Percentiles rank a stretch among this genome's conserved stretches.
Conservation (phyloP, 371 early-diverging fungal species). For the Fennellomyces sp. region DNA sequence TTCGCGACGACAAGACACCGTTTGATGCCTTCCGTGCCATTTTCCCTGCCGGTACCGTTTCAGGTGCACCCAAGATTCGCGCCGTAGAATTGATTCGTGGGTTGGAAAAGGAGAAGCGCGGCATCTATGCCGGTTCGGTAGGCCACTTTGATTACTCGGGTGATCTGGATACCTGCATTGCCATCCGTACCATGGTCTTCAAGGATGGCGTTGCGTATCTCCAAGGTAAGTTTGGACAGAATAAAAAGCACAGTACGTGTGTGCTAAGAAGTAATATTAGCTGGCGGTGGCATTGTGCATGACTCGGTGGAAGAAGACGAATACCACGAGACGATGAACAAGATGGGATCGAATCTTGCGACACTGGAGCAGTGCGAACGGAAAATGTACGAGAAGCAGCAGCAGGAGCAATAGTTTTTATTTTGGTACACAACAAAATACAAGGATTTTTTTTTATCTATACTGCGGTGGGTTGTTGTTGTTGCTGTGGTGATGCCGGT, state of each 20-base stretch:
- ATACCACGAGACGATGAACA: conserved; percentile 94
- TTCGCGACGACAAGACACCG: conserved; percentile 86
- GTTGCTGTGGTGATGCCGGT: background rate
- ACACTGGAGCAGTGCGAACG: conserved; percentile 85
- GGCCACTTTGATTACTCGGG: conserved; percentile 95
- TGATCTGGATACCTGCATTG: conserved; percentile 94
- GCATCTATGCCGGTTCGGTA: conserved; percentile 95
- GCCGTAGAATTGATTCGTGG: conserved; percentile 94
- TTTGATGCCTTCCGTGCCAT: conserved; percentile 96
- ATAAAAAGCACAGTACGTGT: background rate
- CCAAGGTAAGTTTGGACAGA: conserved; percentile 56
- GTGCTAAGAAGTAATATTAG: conserved; percentile 7
- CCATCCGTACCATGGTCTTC: conserved; percentile 96
- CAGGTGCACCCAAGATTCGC: conserved; percentile 96
- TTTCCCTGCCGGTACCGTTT: conserved; percentile 97
- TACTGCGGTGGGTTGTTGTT: background rate
- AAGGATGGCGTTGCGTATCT: conserved; percentile 94
- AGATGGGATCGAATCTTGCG: conserved; percentile 88
- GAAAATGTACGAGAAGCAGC: conserved; percentile 47
- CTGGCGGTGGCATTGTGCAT: conserved; percentile 95
- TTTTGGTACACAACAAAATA: background rate
- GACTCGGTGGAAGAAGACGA: conserved; percentile 92
- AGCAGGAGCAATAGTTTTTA: conserved; percentile 13
- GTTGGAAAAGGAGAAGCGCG: conserved; percentile 90
- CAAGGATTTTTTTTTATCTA: too few relatives aligned